These are phyloP conservation scores for Phylloporus rhodoxanthus DNA, from an alignment of 768 basidiomycete genomes.

Conservation along the genomic window DNA sequence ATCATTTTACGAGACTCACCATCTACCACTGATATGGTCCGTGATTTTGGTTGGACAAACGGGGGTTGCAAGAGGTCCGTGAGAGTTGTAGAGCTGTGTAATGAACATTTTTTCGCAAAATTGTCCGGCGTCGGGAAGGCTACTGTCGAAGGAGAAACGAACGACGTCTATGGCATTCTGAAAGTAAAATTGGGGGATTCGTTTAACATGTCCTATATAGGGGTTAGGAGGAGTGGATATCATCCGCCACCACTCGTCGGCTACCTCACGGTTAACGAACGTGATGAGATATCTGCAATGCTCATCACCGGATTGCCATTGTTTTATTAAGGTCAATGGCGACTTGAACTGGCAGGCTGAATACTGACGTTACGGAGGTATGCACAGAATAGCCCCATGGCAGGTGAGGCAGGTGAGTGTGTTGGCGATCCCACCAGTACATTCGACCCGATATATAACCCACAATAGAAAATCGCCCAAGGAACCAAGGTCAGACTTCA, in stretches of 20 bases:
- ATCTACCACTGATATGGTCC: background rate
- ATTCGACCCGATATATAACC: background rate
- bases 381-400: background rate
- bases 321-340: background rate
- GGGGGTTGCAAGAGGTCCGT: background rate
- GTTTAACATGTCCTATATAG: background rate
- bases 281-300: background rate
- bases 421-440: background rate
- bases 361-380: background rate
- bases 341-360: background rate
- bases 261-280: background rate
- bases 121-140: background rate
- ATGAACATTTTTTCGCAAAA: background rate
- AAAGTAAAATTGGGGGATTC: background rate
- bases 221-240: background rate
- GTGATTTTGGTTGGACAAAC: background rate
- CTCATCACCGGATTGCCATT: background rate
- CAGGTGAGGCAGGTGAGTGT: background rate
- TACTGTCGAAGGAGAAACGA: background rate
- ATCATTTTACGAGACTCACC: background rate
- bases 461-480: background rate
- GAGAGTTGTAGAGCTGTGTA: background rate
- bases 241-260: background rate
- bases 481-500: too few relatives aligned
- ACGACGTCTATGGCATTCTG: background rate